Base-by-base conservation (phyloP, 257 asterid genomes). In the Asclepias syriaca region DNA sequence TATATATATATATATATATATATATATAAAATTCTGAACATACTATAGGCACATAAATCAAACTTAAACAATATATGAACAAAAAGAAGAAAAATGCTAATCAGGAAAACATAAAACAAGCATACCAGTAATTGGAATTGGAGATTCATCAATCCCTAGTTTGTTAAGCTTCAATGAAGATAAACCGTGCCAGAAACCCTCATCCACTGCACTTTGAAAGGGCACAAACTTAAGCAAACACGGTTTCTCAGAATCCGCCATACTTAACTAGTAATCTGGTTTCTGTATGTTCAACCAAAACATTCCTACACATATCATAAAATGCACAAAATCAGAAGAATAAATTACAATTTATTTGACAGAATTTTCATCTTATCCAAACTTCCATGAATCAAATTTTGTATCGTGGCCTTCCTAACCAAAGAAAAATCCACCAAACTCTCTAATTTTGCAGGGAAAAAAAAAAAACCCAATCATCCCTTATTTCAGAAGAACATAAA, bases 91-190 rank as follows among this genome's bases (percentile, higher is more conserved):
- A 24, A 61, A 37, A 16, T 14, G 40, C 14, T 15, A 48, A 67
- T 5, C 43, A 68, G 54, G 59, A 69, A 49, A 71, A 48, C 69
- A 10, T 65, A 3, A 16, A 49, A 66, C 51, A 66, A 76, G 53
- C 77, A 65, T 72, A 91, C 99, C 99, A 71, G 93, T 86, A 73
- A 94, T 79, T 7, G 99, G 90, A 72, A 91, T 79, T 11, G 99
- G 96, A 68, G 97, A 85, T 29, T 94, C 99, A 60, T 94, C 97
- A 65, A 91, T 88, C 63, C 99, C 97, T 37, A 91, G 83, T 84
- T 88, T 84, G 87, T 94, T 91, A 80, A 94, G 99, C 87, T 94
- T 94, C 81, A 94, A 81, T 7, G 97, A 89, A 65, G 97, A 91
- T 65, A 94, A 84, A 74, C 83, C 82, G 75, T 86, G 97, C 99